Conservation (phyloP, 352 stramenopile genomes). For the Thraustochytrium sp. region DNA sequence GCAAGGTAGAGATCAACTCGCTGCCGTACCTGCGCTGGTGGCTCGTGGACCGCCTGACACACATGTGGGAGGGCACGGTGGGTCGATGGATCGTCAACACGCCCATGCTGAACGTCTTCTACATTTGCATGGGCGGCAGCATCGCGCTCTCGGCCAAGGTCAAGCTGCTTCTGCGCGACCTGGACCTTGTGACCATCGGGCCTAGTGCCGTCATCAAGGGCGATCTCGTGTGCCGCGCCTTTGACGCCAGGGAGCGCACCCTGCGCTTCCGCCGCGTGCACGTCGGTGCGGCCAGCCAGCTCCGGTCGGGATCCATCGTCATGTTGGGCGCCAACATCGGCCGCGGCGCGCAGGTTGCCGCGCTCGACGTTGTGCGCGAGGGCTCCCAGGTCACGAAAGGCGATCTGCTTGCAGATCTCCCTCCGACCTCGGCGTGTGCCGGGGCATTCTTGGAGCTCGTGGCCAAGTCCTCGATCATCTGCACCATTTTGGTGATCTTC, state of each 20-base stretch:
- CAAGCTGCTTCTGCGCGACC: neutral
- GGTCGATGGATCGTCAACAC: neutral
- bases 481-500: neutral
- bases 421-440: neutral
- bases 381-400: neutral
- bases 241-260: neutral
- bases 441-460: neutral
- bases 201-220: neutral
- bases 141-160: neutral
- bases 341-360: neutral
- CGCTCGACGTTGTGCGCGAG: neutral
- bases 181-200: neutral
- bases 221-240: neutral
- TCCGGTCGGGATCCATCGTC: neutral
- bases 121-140: neutral
- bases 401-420: neutral
- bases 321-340: neutral
- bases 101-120: neutral
- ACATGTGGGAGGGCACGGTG: neutral
- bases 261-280: neutral
- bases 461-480: neutral
- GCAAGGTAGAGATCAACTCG: neutral
- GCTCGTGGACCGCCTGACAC: neutral
- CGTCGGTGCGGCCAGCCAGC: neutral
- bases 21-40: neutral